Evolutionary conservation across 2,329 filamentous ascomycete genomes (phyloP).

Genomic region (Elsinoe batatas): DNA sequence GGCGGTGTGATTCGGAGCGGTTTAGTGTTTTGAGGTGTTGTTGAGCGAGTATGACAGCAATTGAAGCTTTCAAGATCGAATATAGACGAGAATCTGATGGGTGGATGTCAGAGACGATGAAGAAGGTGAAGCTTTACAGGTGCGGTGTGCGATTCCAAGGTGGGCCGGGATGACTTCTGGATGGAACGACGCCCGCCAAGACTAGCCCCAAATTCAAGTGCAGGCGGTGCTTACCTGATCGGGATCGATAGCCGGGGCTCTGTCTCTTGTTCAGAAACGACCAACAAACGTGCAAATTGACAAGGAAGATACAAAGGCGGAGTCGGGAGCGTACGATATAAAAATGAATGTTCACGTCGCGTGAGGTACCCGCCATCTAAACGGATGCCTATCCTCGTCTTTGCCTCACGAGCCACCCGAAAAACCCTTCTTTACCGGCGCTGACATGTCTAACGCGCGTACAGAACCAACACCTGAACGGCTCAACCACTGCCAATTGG

Average conservation of each 20-base stretch:
- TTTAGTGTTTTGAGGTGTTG: neutral
- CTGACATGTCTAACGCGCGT: slow-evolving; percentile 12
- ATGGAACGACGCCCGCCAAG: slow-evolving; percentile 5
- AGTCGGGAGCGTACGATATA: neutral
- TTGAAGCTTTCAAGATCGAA: slow-evolving; percentile 1
- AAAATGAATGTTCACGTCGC: neutral
- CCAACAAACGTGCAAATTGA: neutral
- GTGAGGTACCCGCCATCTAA: slow-evolving; percentile 10
- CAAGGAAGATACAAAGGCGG: neutral
- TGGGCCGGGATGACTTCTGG: slow-evolving; percentile 1
- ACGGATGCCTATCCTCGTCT: slow-evolving; percentile 11
- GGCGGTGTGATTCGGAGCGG: slow-evolving; percentile 16
- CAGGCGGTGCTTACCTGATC: slow-evolving; percentile 9
- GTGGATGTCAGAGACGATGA: slow-evolving; percentile 14
- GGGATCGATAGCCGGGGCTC: neutral
- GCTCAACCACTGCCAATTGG: neutral
- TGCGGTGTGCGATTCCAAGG: slow-evolving; percentile 9
- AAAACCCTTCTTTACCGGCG: slow-evolving; percentile 5
- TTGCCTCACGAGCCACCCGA: neutral
- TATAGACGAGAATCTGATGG: neutral
- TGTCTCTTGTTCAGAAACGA: neutral
- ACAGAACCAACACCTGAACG: slow-evolving; percentile 8
- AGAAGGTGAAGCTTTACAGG: slow-evolving; percentile 10
- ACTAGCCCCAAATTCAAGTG: neutral
- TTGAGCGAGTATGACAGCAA: slow-evolving; percentile 5